phyloP scores from a whole-genome alignment of 2,329 filamentous ascomycete species.

The Ceratocystis harringtonii region DNA sequence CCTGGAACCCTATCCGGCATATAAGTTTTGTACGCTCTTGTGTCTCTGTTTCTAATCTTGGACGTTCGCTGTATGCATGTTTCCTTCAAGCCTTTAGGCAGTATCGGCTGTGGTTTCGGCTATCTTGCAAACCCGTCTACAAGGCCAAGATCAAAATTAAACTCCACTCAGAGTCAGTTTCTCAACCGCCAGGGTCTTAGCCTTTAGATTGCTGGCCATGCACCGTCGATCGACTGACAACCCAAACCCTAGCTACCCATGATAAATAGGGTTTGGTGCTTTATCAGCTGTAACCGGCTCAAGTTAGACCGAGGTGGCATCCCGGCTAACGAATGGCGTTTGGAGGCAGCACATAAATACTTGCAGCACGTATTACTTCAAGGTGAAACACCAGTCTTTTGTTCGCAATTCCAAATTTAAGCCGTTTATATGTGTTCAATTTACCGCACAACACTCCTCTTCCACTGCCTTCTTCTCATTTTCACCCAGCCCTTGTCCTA shows the following conservation, averaged over 20 bases:
- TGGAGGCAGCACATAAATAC: not conserved
- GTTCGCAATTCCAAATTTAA: not conserved
- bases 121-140: not conserved
- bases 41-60: not conserved
- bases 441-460: not conserved
- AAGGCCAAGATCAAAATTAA: not conserved
- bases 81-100: not conserved
- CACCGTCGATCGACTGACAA: not conserved
- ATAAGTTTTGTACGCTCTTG: not conserved
- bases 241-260: not conserved
- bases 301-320: slow-evolving; percentile 8
- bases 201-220: not conserved
- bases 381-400: slow-evolving; percentile 1
- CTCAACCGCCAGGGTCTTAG: not conserved
- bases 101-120: not conserved
- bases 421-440: not conserved
- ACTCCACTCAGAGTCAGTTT: not conserved
- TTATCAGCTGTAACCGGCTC: not conserved
- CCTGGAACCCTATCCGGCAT: not conserved
- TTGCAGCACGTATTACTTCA: not conserved
- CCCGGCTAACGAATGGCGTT: not conserved
- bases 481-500: not conserved
- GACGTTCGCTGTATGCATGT: not conserved
- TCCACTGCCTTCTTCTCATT: not conserved
- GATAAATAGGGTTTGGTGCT: not conserved